Evolutionary conservation across 1,284 basidiomycete species (phyloP).

Genomic region (Austroboletus sp.): DNA sequence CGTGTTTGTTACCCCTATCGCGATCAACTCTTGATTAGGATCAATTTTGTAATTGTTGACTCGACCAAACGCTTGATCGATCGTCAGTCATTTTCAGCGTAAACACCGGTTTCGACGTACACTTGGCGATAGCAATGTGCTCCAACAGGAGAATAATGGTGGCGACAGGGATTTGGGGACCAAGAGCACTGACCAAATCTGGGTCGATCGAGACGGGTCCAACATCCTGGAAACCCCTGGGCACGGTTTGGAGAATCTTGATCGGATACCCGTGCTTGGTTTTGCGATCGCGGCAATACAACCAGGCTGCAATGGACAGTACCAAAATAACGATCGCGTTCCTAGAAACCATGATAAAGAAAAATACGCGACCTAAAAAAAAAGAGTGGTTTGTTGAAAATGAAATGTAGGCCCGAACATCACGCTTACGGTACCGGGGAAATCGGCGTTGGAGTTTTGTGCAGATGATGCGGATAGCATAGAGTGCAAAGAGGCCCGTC

Average conservation of each 20-base stretch:
- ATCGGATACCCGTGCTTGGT: conserved; percentile 69
- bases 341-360: conserved; percentile 80
- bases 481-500: conserved; percentile 67
- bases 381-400: not conserved
- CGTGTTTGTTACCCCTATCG: conserved; percentile 93
- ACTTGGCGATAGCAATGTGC: conserved; percentile 94
- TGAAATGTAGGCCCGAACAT: not conserved
- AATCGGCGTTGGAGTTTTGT: conserved; percentile 55
- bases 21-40: conserved; percentile 94
- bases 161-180: conserved; percentile 78
- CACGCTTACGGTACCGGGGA: conserved; percentile 54
- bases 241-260: conserved; percentile 78
- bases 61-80: conserved; percentile 76
- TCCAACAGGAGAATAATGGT: conserved; percentile 93
- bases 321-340: conserved; percentile 85
- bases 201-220: conserved; percentile 63
- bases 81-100: conserved; percentile 9
- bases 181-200: conserved; percentile 64
- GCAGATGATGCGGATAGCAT: conserved; percentile 66
- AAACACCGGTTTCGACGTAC: conserved; percentile 33
- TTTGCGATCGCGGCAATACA: conserved; percentile 65
- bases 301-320: conserved; percentile 79
- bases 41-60: conserved; percentile 97
- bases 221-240: conserved; percentile 76
- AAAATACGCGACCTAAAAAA: conserved; percentile 63